Evolutionary conservation across 2,329 filamentous ascomycete genomes (phyloP).

Genomic region (Endocalyx cinctus): DNA sequence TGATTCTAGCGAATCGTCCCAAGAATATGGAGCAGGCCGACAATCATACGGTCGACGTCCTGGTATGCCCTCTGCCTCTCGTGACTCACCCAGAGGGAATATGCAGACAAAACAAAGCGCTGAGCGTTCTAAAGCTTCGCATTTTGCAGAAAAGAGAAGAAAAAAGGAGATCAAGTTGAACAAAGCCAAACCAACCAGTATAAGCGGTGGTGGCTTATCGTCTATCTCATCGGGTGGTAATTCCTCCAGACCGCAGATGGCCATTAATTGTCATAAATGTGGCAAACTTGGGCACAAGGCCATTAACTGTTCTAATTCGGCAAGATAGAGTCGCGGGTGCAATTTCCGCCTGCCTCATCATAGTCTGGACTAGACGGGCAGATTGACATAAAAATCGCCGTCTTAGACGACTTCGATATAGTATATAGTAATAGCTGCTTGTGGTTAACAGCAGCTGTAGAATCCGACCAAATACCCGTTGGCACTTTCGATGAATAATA

Average conservation of each 20-base stretch:
- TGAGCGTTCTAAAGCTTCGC: conserved; percentile 41
- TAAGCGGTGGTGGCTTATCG: conserved; percentile 29
- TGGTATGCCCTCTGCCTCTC: conserved; percentile 32
- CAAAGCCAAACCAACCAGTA: conserved; percentile 29
- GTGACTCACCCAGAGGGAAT: conserved; percentile 24
- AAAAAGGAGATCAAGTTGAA: conserved; percentile 66
- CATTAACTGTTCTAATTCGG: conserved; percentile 19
- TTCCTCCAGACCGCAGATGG: conserved; percentile 38
- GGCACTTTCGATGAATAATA: too few species aligned
- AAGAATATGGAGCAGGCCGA: conserved; percentile 15
- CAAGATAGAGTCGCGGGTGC: too few species aligned
- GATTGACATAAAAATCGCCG: too few species aligned
- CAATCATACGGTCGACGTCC: conserved; percentile 36
- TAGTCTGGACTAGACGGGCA: too few species aligned
- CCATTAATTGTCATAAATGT: conserved; percentile 55
- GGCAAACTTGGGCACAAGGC: conserved; percentile 56
- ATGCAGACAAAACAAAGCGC: conserved; percentile 43
- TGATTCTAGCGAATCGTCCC: conserved; percentile 22
- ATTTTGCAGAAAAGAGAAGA: conserved; percentile 54
- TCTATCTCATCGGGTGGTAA: conserved; percentile 51
- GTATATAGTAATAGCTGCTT: too few species aligned
- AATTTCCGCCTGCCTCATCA: conserved; percentile 1
- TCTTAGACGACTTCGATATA: too few species aligned
- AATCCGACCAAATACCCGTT: too few species aligned
- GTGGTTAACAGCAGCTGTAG: too few species aligned